These are phyloP conservation scores for Monilinia fructigena DNA, from an alignment of 2,329 filamentous ascomycete genomes.

Conservation along the genomic window DNA sequence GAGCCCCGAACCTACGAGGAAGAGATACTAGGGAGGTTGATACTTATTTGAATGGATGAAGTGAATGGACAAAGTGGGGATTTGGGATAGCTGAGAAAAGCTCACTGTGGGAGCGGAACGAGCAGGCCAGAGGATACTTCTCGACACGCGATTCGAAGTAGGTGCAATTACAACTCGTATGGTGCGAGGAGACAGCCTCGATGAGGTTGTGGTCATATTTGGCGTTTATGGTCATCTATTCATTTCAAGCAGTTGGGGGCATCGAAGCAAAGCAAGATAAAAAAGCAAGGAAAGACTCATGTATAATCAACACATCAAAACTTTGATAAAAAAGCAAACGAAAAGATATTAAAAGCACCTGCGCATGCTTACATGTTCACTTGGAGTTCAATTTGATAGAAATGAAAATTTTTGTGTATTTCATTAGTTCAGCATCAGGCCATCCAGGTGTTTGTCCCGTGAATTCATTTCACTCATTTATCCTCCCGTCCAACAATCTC, in stretches of 20 bases:
- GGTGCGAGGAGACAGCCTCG: neutral
- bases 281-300: neutral
- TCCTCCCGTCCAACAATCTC: neutral
- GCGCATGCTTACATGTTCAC: neutral
- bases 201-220: slow-evolving; percentile 14
- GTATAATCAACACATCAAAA: slow-evolving; percentile 10
- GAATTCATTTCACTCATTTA: neutral
- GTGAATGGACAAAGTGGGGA: neutral
- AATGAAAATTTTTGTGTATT: slow-evolving; percentile 4
- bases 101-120: neutral
- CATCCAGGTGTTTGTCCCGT: neutral
- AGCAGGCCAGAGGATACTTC: neutral
- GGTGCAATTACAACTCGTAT: neutral
- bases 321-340: slow-evolving; percentile 5
- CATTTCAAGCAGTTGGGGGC: slow-evolving; percentile 1
- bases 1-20: slow-evolving; percentile 78
- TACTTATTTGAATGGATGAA: neutral
- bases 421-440: slow-evolving; percentile 11
- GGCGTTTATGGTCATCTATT: slow-evolving; percentile 24
- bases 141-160: neutral
- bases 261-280: neutral
- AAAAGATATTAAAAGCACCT: slow-evolving; percentile 2
- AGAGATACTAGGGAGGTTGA: slow-evolving; percentile 54
- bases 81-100: neutral
- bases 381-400: neutral